A percentile compares a stretch with the other conserved stretches of the same genome.
Evolutionary conservation across 1,284 basidiomycete species (phyloP).

Genomic region (Ustilago esculenta): DNA sequence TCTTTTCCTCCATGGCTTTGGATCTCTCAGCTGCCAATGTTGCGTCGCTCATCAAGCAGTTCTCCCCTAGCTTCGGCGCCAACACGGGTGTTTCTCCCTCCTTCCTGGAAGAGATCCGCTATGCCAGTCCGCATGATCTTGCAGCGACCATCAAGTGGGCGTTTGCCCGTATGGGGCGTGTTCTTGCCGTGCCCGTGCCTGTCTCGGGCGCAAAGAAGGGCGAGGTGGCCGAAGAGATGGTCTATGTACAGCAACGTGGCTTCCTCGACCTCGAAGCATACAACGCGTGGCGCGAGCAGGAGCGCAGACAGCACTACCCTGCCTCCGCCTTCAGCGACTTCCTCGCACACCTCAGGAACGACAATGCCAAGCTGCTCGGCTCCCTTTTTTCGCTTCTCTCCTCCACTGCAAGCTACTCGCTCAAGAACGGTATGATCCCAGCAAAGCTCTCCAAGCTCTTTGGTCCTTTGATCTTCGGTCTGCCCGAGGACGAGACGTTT

Average conservation of each 20-base stretch:
- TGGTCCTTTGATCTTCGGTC: conserved; percentile 60
- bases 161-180: conserved; percentile 59
- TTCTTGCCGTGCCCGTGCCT: conserved; percentile 55
- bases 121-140: conserved; percentile 61
- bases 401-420: conserved; percentile 59
- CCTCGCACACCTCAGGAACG: conserved; percentile 32
- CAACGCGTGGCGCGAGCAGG: conserved; percentile 58
- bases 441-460: conserved; percentile 58
- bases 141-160: conserved; percentile 66
- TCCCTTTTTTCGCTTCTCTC: conserved; percentile 63
- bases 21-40: conserved; percentile 57
- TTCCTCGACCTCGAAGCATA: conserved; percentile 62
- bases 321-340: conserved; percentile 46
- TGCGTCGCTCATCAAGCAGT: conserved; percentile 51
- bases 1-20: conserved; percentile 65
- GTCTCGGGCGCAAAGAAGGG: conserved; percentile 31
- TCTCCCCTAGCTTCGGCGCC: conserved; percentile 12
- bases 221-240: conserved; percentile 54
- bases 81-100: conserved; percentile 10
- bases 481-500: conserved; percentile 65
- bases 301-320: conserved; percentile 46
- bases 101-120: conserved; percentile 57
- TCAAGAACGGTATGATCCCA: conserved; percentile 66
- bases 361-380: conserved; percentile 48
- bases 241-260: conserved; percentile 63